Base-by-base conservation (phyloP, 1,284 basidiomycete species). In the Porogramme epimiltina region DNA sequence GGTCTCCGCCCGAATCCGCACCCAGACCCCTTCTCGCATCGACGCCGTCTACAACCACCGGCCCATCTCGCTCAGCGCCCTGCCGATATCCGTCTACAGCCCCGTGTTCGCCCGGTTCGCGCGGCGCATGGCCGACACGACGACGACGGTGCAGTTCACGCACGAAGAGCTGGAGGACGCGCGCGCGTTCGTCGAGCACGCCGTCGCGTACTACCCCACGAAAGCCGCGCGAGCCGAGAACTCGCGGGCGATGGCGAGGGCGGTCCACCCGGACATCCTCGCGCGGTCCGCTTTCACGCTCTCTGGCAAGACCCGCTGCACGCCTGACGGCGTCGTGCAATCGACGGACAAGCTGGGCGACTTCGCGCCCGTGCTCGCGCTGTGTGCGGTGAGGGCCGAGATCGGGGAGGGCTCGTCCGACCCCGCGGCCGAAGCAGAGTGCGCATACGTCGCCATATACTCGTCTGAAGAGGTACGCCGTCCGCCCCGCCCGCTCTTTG, bases 331-430 rank as follows among this genome's bases (percentile, higher is more conserved):
- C 5, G 10, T 37, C 5, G n/a, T 18, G 16, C 5, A 18, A 13
- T 10, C 34, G 3, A 22, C 4, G n/a, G 18, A 11, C 18, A 38
- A 23, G 25, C 36, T 5, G 5, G n/a, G 19, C 23, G 45, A 37
- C 26, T 47, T 47, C 37, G 20, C 10, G 3, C 22, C 40, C 19
- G 6, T 48, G n/a, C 19, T 33, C 36, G 38, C 39, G 44, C 23
- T 46, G 15, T 16, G 18, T 3, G 45, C 47, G 45, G 43, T 45
- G 4, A 66, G 55, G 46, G 63, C n/a, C 11, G 56, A 60, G 37
- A 34, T 60, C 22, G 59, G 59, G 28, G 23, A 33, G 20, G 59
- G 49, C 11, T 26, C 33, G 3, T 43, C 42, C 38, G 59, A 60
- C 23, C 56, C 59, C 10, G 43, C 36, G 15, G 42, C 45, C 13